Percentiles rank a stretch among this genome's conserved stretches.
phyloP scores from a whole-genome alignment of 2,329 filamentous ascomycete genomes.

The Hypoxylon sp. region DNA sequence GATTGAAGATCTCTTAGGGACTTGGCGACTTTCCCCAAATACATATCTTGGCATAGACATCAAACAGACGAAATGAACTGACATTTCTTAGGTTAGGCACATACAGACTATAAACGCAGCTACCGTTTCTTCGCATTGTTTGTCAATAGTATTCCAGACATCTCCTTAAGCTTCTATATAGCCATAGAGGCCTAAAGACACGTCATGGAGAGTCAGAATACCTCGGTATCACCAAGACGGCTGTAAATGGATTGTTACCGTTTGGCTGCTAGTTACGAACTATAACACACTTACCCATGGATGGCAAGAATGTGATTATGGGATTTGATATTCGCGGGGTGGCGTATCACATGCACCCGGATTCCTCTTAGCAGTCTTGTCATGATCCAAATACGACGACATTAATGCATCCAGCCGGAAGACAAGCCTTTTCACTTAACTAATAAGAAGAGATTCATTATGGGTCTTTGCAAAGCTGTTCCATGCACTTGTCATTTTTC shows the following conservation, averaged over 20 bases:
- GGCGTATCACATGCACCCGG: slow-evolving; percentile 2
- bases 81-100: slow-evolving; percentile 4
- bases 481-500: slow-evolving; percentile 8
- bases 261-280: not conserved
- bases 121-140: slow-evolving; percentile 11
- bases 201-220: slow-evolving; percentile 26
- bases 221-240: slow-evolving; percentile 13
- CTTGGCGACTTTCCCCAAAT: slow-evolving; percentile 36
- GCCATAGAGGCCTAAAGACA: slow-evolving; percentile 15
- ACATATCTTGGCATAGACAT: slow-evolving; percentile 40
- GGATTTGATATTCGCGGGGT: slow-evolving; percentile 21
- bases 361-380: slow-evolving; percentile 6
- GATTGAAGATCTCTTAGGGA: slow-evolving; percentile 41
- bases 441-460: slow-evolving; percentile 17
- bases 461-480: slow-evolving; percentile 19
- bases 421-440: slow-evolving; percentile 12
- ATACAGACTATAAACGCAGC: slow-evolving; percentile 23
- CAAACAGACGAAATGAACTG: slow-evolving; percentile 17
- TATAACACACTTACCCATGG: not conserved
- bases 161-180: slow-evolving; percentile 13
- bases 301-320: not conserved
- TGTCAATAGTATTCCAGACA: slow-evolving; percentile 1
- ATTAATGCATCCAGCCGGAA: slow-evolving; percentile 13
- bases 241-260: not conserved
- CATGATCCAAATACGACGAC: slow-evolving; percentile 7